These are phyloP conservation scores for Ascomycota sp. DNA, from an alignment of 2,329 filamentous ascomycete species.

Conservation along the genomic window DNA sequence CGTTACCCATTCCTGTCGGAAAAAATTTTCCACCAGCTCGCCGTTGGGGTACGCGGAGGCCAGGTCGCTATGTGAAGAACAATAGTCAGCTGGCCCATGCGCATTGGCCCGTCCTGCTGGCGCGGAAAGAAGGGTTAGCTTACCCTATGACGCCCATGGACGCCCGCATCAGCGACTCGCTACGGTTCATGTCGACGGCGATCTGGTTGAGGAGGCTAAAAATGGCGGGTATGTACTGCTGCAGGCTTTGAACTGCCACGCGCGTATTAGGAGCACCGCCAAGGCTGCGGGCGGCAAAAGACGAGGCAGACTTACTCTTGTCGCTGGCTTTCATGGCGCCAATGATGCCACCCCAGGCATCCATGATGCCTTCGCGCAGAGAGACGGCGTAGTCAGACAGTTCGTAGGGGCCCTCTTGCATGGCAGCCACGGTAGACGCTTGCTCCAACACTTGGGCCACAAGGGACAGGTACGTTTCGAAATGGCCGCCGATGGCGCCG, in stretches of 20 bases:
- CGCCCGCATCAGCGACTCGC: conserved; percentile 79
- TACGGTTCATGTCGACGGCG: conserved; percentile 66
- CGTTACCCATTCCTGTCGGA: conserved; percentile 82
- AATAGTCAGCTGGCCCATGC: not conserved
- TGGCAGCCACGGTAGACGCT: conserved; percentile 63
- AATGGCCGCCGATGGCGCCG: conserved; percentile 75
- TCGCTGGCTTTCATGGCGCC: conserved; percentile 72
- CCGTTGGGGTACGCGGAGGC: conserved; percentile 86
- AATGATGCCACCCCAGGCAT: conserved; percentile 95
- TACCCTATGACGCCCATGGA: conserved; percentile 95
- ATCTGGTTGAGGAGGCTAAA: conserved; percentile 73
- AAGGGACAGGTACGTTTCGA: conserved; percentile 80
- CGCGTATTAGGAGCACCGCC: not conserved
- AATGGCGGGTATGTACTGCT: conserved; percentile 64
- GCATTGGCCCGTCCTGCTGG: no score
- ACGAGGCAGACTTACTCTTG: conserved; percentile 39
- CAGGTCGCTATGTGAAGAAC: conserved; percentile 46
- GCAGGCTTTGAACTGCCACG: conserved; percentile 41
- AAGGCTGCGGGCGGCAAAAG: no score
- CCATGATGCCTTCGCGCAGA: conserved; percentile 92
- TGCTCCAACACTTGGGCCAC: conserved; percentile 90
- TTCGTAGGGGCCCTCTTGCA: conserved; percentile 68
- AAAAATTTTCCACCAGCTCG: conserved; percentile 70
- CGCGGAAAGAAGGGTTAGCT: conserved; percentile 11
- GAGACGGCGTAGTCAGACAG: conserved; percentile 95